phyloP scores from a whole-genome alignment of 371 early-diverging fungal species.

The Saksenaea vasiformis region DNA sequence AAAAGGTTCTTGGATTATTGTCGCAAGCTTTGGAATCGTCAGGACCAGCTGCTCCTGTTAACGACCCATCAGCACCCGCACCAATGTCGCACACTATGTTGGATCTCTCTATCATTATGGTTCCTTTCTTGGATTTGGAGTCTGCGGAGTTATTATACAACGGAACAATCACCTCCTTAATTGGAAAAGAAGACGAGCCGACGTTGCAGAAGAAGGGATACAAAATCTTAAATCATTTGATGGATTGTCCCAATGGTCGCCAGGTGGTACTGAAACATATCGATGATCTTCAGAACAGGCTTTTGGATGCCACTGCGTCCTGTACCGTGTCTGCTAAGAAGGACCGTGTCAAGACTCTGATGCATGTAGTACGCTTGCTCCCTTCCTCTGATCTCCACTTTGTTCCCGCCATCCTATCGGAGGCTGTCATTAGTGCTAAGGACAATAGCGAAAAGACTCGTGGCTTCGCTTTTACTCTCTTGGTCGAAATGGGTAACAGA shows the following conservation, averaged over 20 bases:
- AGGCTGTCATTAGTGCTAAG: constrained; percentile 91
- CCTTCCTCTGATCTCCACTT: constrained; percentile 73
- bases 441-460: constrained; percentile 92
- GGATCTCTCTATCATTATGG: constrained; percentile 75
- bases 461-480: constrained; percentile 77
- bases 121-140: constrained; percentile 67
- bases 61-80: constrained; percentile 54
- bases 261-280: constrained; percentile 43
- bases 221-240: constrained; percentile 76
- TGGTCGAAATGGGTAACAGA: constrained; percentile 85
- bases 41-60: constrained; percentile 18
- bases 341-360: constrained; percentile 67
- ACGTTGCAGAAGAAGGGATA: constrained; percentile 94
- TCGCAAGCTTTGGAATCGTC: constrained; percentile 59
- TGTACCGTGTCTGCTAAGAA: constrained; percentile 69
- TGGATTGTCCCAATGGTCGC: constrained; percentile 49
- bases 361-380: constrained; percentile 55
- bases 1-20: constrained; percentile 67
- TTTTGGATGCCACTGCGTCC: constrained; percentile 55
- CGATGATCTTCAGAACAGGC: constrained; percentile 49
- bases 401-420: constrained; percentile 85
- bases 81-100: constrained; percentile 76
- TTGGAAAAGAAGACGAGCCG: constrained; percentile 69
- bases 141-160: constrained; percentile 59
- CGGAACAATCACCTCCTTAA: constrained; percentile 52